Evolutionary conservation across 495 filamentous ascomycete genomes (phyloP), one percentile per base, ranked within the genome.

Genomic region (Wilcoxina mikolae): DNA sequence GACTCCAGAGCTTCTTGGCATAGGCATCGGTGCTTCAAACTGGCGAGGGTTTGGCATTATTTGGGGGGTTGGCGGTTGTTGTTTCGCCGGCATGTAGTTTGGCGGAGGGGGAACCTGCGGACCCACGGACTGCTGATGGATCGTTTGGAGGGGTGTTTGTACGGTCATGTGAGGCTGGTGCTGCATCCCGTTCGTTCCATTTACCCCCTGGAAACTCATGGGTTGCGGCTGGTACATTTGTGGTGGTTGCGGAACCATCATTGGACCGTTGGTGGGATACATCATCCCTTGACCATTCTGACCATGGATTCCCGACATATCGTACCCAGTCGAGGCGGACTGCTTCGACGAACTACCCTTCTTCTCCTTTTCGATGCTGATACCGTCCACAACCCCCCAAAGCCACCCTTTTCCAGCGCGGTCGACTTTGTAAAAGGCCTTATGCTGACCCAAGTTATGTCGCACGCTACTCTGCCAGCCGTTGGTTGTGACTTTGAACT

Each of bases 401-500:
- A 80, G 73, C 78, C 78, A 84, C 42, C 80, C 80, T 64, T 83
- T 83, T 2, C 80, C 80, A 60, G 82, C 79, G 58, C 77, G 58
- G 29, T 91, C 84, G 38, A 86, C 83, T 65, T 94, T 93, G 65
- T 77, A 76, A 67, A 98, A 98, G 22, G 87, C 81, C 46, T 81
- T 76, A 62, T 94, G 85, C 52, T 91, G 87, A 29, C 87, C 84
- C 24, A 98, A 75, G 56, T 98, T 98, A 68, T 98, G 91, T 3
- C 91, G 82, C 20, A 98, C 87, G 70, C 87, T 94, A 58, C 88
- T 95, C 64, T 95, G 90, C 91, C 91, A 98, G 12, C 91, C 91
- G 58, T 81, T 84, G 4, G 87, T 90, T 35, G 74, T 72, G 26
- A 80, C 80, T 52, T 78, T 78, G 68, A 95, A 85, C 56, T 84